Evolutionary conservation across 1,139 yeast genomes (phyloP), one percentile per base, ranked within the genome.

Genomic region (Arxiozyma bovina): DNA sequence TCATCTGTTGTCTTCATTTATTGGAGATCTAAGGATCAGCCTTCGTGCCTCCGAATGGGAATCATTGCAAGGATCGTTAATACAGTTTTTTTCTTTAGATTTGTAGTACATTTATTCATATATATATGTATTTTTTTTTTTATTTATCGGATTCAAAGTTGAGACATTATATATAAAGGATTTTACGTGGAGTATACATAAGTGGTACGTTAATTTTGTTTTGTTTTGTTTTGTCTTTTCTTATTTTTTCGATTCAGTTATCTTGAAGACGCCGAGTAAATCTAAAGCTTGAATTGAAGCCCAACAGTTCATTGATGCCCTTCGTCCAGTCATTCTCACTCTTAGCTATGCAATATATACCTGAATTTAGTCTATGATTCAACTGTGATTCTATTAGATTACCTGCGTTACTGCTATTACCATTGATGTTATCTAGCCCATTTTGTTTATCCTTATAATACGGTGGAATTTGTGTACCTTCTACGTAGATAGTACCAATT

Each of bases 281-380:
- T 49, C 83, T 83, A 68, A 91, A 91, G 53, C 88, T 80, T 21
- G 90, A 82, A 67, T 91, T 91, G 76, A 91, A 91, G 1, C 97
- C 97, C 45, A 91, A 72, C 58, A 91, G 75, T 60, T 87, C 91
- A 65, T 91, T 91, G 55, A 91, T 82, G 52, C 94, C 96, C 57
- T 79, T 79, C 1, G 91, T 88, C 98, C 98, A 91, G 67, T 91
- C 97, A 59, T 86, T 85, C 58, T 84, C 89, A 15, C 84, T 77
- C 55, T 83, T 78, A 0, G 96, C 88, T 4, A 91, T 84, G 71
- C 97, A 90, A 85, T 94, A 89, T n/a, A 91, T 82, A 0, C 96
- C 96, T 40, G 80, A 74, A 41, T 46, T 38, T 22, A 46, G 15
- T 34, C 40, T 34, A 21, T 46, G 49, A 25, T 46, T 34, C 23